Evolutionary conservation across 1,284 basidiomycete genomes (phyloP), one percentile per base, ranked within the genome.

Genomic region (Rhodotorula sp.): DNA sequence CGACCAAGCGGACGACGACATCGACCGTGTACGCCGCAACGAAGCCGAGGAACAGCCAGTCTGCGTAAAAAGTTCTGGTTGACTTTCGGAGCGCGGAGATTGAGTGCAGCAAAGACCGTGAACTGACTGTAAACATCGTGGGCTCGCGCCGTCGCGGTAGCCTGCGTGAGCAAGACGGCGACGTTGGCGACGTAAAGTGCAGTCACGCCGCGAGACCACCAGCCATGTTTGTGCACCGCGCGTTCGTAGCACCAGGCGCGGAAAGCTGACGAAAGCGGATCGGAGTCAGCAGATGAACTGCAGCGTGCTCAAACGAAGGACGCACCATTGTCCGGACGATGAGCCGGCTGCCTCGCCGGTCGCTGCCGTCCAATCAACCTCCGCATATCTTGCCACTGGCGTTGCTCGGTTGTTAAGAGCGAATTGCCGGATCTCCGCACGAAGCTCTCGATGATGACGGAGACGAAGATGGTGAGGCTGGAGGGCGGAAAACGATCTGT

Each of bases 371-470:
- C 88, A 80, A 99, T 91, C 60, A 95, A 85, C 79, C 93, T 93
- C 76, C 92, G 88, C 28, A 99, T 81, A 80, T 98, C 93, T 68
- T 95, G 90, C 95, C 95, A 99, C 80, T 95, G 93, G 68, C 90
- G 84, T 80, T 98, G 95, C n/a, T 92, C 86, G 65, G 89, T 87
- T 0, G 94, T 98, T 60, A 91, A 83, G 68, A 91, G 87, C 7
- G 90, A 63, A 81, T 97, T 97, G 80, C 97, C 93, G 83, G 91
- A 77, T 31, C 50, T 21, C 4, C 43, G 52, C 5, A 83, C 80
- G 90, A 79, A 76, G 69, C 77, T 78, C 28, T 78, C 62, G 54
- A 63, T 63, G 62, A 63, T 63, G 62, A 66, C 69, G 31, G 68
- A 69, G n/a, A 73, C 49, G 60, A 72, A 72, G 48, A 72, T 62